Evolutionary conservation across 129 eudicot genomes (phyloP).

Genomic region (Heracleum sosnowskyi): DNA sequence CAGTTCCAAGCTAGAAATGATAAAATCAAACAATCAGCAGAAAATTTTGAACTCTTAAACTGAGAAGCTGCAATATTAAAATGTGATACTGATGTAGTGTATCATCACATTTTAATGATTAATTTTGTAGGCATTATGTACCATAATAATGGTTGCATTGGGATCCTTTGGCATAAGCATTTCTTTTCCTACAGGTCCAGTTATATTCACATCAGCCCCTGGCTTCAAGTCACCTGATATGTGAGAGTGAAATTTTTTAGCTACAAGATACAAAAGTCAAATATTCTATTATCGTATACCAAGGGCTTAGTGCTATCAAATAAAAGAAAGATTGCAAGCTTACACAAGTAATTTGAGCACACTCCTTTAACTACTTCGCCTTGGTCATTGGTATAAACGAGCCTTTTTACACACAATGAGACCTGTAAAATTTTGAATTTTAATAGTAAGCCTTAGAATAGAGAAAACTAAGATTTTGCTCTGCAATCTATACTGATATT

Average conservation of each 20-base stretch:
- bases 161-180: constrained; percentile 99
- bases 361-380: constrained; percentile 94
- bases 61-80: background rate
- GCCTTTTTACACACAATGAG: constrained; percentile 93
- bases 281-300: background rate
- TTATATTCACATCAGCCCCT: constrained; percentile 72
- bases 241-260: background rate
- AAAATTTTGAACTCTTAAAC: background rate
- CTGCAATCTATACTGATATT: background rate
- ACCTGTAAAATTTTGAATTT: constrained; percentile 35
- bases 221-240: constrained; percentile 87
- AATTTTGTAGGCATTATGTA: constrained; percentile 10
- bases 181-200: constrained; percentile 98
- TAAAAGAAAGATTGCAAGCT: constrained; percentile 21
- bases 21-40: background rate
- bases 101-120: background rate
- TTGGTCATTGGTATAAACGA: constrained; percentile 79
- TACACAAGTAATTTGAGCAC: constrained; percentile 95
- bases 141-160: constrained; percentile 87
- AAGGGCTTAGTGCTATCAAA: background rate
- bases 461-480: background rate
- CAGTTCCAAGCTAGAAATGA: constrained; percentile 80
- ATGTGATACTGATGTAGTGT: background rate
- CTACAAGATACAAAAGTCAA: background rate
- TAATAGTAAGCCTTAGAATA: background rate